These are phyloP conservation scores for Rachicladosporium sp. DNA, from an alignment of 2,329 filamentous ascomycete genomes.

Conservation along the genomic window DNA sequence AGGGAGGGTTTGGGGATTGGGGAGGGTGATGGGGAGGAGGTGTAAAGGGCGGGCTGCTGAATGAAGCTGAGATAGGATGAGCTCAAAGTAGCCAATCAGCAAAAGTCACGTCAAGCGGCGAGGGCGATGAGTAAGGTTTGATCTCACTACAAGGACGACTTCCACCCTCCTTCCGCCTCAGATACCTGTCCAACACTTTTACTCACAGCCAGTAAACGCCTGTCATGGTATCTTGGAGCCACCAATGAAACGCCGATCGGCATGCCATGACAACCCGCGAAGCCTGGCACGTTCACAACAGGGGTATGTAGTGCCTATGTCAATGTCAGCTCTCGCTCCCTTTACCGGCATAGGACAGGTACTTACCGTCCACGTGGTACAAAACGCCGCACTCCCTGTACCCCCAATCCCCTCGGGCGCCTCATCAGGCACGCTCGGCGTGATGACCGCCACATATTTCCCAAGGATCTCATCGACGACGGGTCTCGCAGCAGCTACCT, in stretches of 20 bases:
- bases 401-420: slow-evolving; percentile 42
- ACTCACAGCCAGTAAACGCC: slow-evolving; percentile 29
- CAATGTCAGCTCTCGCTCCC: background rate
- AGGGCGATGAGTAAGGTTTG: too few species aligned
- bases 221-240: slow-evolving; percentile 34
- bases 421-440: slow-evolving; percentile 47
- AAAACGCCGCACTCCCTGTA: slow-evolving; percentile 45
- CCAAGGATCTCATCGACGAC: slow-evolving; percentile 41
- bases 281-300: slow-evolving; percentile 52
- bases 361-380: slow-evolving; percentile 33
- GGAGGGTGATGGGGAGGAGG: slow-evolving; percentile 16
- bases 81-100: too few species aligned
- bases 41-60: too few species aligned
- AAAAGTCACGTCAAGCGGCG: too few species aligned
- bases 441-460: slow-evolving; percentile 44
- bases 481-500: slow-evolving; percentile 43
- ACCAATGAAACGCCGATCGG: slow-evolving; percentile 48
- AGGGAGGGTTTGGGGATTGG: slow-evolving; percentile 29
- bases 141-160: background rate
- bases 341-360: too few species aligned
- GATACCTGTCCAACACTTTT: slow-evolving; percentile 31
- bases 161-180: slow-evolving; percentile 26
- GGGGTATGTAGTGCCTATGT: slow-evolving; percentile 42
- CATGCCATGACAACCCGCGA: slow-evolving; percentile 43
- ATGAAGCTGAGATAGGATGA: too few species aligned